Evolutionary conservation across 345 rosid genomes (phyloP), one percentile per base, ranked within the genome.

Genomic region (Trapa incisa): DNA sequence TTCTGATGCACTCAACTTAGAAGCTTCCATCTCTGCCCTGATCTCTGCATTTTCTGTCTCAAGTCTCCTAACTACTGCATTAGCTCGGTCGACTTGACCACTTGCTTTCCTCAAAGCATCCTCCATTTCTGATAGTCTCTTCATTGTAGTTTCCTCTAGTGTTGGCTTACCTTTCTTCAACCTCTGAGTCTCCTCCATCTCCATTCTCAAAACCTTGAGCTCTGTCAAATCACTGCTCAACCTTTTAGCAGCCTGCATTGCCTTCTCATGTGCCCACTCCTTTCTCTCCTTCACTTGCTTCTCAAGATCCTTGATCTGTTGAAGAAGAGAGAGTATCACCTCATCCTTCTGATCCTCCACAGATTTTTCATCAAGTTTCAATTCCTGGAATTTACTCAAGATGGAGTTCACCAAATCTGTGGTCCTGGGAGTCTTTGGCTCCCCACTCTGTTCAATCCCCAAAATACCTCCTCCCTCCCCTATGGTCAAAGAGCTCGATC

Each of bases 241-340:
- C 83, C 80, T 94, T 74, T 84, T 83, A 1, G 97, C 99, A 73
- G 97, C 99, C 84, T 94, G 99, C 88, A 88, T 82, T 36, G 97
- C 99, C 86, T 91, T 94, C 81, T 88, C 86, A 58, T 86, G 97
- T 47, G 97, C 96, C 99, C 99, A 94, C 17, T 91, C 97, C 81
- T 81, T 89, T 70, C 92, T 83, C 45, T 91, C 99, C 78, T 87
- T 85, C 65, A 87, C 82, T 78, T 88, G 92, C 76, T 72, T 87
- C 76, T 86, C 89, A 45, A 86, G 82, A 77, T 87, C 96, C 78
- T 86, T 82, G 67, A 87, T 80, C 78, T 90, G 88, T 57, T 76
- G 84, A 67, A 82, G 77, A 71, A 88, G 72, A 68, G 80, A 74
- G 61, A 87, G 71, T 66, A 88, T 80, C 79, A 87, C 73, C 77